These are phyloP conservation scores for Westerdykella aurantiaca DNA, from an alignment of 2,329 filamentous ascomycete species.

Conservation along the genomic window DNA sequence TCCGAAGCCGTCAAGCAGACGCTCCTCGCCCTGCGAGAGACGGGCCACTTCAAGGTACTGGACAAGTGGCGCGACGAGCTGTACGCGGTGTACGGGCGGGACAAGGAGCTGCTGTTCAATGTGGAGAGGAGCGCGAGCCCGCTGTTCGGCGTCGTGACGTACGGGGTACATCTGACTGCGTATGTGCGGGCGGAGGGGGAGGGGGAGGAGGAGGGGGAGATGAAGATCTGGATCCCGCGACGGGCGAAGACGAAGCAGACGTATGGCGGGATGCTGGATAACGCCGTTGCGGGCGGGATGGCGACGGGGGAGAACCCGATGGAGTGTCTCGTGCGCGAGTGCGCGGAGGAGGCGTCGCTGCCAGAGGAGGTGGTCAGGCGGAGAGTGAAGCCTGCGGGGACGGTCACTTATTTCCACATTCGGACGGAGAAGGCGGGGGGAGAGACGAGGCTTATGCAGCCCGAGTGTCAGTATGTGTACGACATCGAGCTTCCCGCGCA, in stretches of 20 bases:
- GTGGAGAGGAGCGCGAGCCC: constrained; percentile 41
- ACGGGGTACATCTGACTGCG: constrained; percentile 40
- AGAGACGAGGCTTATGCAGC: constrained; percentile 76
- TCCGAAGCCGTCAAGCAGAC: constrained; percentile 54
- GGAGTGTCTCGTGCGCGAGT: constrained; percentile 78
- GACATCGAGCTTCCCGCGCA: constrained; percentile 71
- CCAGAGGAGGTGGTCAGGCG: constrained; percentile 62
- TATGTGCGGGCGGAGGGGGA: constrained; percentile 34
- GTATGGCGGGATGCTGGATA: constrained; percentile 88
- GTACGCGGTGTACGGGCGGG: constrained; percentile 38
- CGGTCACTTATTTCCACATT: constrained; percentile 79
- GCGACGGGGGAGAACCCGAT: constrained; percentile 73
- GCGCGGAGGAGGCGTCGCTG: constrained; percentile 81
- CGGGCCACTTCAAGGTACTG: constrained; percentile 67
- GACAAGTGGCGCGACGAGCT: constrained; percentile 40
- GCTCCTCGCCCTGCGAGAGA: constrained; percentile 61
- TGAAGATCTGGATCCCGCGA: constrained; percentile 80
- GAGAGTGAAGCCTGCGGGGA: constrained; percentile 56
- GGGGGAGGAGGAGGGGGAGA: constrained; percentile 51
- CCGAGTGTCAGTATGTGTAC: constrained; percentile 87
- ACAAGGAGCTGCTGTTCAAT: constrained; percentile 38
- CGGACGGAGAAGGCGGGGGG: constrained; percentile 70
- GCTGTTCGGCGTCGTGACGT: constrained; percentile 41
- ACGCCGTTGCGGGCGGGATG: constrained; percentile 84
- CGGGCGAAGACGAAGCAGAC: constrained; percentile 74